These are phyloP conservation scores for Cryoendolithus antarcticus DNA, from an alignment of 2,329 filamentous ascomycete genomes.

Conservation along the genomic window DNA sequence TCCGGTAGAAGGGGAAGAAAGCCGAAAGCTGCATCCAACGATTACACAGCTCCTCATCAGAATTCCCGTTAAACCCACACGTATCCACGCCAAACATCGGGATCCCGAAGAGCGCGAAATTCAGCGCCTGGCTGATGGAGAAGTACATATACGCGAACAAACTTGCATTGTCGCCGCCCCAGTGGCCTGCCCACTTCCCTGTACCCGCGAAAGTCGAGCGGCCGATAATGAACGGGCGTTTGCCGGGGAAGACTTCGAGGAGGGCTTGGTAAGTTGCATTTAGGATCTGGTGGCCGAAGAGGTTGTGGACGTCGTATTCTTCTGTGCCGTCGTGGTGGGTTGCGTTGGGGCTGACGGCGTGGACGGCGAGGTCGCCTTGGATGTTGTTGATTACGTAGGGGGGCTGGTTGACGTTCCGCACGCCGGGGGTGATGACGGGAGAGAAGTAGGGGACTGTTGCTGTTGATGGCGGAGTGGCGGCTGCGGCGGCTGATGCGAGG, in stretches of 20 bases:
- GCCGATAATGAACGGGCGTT: conserved; percentile 74
- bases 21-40: conserved; percentile 54
- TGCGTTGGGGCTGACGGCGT: conserved; percentile 64
- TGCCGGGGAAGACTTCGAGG: conserved; percentile 48
- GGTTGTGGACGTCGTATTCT: conserved; percentile 76
- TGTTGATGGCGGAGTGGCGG: conserved; percentile 13
- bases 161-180: conserved; percentile 63
- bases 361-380: conserved; percentile 58
- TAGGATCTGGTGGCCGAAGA: conserved; percentile 63
- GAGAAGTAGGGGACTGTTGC: conserved; percentile 27
- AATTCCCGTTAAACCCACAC: conserved; percentile 58
- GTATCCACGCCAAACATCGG: conserved; percentile 65
- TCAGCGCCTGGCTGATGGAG: conserved; percentile 65
- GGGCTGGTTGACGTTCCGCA: conserved; percentile 57
- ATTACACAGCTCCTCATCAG: conserved; percentile 56
- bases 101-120: conserved; percentile 61
- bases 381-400: conserved; percentile 67
- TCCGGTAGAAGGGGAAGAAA: conserved; percentile 69
- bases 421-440: conserved; percentile 49
- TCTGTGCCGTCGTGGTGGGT: conserved; percentile 57
- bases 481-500: conserved; percentile 34
- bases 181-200: conserved; percentile 66
- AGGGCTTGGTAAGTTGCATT: conserved; percentile 66
- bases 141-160: conserved; percentile 64
- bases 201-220: conserved; percentile 69